Evolutionary conservation across 768 basidiomycete species (phyloP).

Genomic region (Boletus rubroflammeus): DNA sequence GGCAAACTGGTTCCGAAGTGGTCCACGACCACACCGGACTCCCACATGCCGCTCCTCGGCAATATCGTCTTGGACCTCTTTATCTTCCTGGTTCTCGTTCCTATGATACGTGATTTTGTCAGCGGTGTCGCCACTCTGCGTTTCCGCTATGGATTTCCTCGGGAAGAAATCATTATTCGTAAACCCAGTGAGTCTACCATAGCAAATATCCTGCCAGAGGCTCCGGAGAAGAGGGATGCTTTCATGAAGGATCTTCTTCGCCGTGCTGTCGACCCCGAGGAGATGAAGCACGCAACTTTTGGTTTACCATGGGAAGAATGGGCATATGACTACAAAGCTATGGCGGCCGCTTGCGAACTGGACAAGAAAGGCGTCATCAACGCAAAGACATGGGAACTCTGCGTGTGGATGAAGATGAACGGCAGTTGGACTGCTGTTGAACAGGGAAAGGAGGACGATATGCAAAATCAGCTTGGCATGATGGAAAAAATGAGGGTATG

Average conservation of each 20-base stretch:
- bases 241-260: slow-evolving; percentile 25
- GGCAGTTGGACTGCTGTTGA: slow-evolving; percentile 29
- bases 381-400: slow-evolving; percentile 28
- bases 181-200: slow-evolving; percentile 28
- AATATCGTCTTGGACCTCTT: slow-evolving; percentile 25
- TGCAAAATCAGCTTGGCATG: slow-evolving; percentile 22
- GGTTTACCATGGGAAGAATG: slow-evolving; percentile 35
- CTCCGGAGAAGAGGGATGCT: slow-evolving; percentile 26
- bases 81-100: slow-evolving; percentile 24
- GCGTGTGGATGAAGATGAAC: slow-evolving; percentile 33
- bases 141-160: slow-evolving; percentile 27
- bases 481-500: slow-evolving; percentile 31
- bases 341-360: slow-evolving; percentile 24
- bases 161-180: slow-evolving; percentile 29
- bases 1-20: slow-evolving; percentile 18
- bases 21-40: slow-evolving; percentile 12
- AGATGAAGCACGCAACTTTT: slow-evolving; percentile 21
- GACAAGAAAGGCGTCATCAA: slow-evolving; percentile 19
- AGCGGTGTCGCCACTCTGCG: slow-evolving; percentile 19
- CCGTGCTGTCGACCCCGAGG: slow-evolving; percentile 29
- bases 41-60: slow-evolving; percentile 21
- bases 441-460: slow-evolving; percentile 22
- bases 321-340: slow-evolving; percentile 29
- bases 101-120: slow-evolving; percentile 24
- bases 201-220: slow-evolving; percentile 21